These are phyloP conservation scores for Botrytis deweyae DNA, from an alignment of 2,329 filamentous ascomycete genomes.

Conservation along the genomic window DNA sequence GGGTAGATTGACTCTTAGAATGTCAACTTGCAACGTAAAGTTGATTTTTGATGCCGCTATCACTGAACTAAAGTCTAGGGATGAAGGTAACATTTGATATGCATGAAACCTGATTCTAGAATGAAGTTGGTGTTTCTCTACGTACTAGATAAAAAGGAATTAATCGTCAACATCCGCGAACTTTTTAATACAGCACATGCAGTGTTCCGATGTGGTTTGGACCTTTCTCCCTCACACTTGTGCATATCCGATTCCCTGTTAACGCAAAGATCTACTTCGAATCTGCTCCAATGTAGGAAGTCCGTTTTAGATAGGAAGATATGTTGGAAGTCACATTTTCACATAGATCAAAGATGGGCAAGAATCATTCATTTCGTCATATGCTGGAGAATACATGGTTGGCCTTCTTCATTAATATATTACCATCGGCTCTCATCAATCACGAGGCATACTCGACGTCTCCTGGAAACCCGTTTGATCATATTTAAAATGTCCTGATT, in stretches of 20 bases:
- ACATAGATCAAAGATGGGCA: background rate
- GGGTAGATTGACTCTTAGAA: background rate
- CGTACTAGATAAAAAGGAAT: background rate
- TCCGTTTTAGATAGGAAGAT: background rate
- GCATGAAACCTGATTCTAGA: background rate
- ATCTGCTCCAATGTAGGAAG: background rate
- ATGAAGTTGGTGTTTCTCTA: background rate
- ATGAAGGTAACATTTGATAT: background rate
- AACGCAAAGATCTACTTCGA: background rate
- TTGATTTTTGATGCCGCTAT: background rate
- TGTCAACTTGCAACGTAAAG: background rate
- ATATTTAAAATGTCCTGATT: conserved; percentile 26
- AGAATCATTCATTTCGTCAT: background rate
- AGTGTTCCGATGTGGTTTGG: background rate
- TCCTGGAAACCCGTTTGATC: background rate
- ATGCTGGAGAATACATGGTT: background rate
- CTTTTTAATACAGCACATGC: background rate
- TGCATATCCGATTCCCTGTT: background rate
- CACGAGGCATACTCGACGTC: conserved; percentile 2
- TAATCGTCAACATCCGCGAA: background rate
- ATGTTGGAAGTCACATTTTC: background rate
- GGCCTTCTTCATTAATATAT: conserved; percentile 7
- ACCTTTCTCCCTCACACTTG: background rate
- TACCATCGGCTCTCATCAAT: conserved; percentile 1
- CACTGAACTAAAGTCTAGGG: background rate